Conservation (phyloP, 768 basidiomycete genomes). For the Trametes cingulata region DNA sequence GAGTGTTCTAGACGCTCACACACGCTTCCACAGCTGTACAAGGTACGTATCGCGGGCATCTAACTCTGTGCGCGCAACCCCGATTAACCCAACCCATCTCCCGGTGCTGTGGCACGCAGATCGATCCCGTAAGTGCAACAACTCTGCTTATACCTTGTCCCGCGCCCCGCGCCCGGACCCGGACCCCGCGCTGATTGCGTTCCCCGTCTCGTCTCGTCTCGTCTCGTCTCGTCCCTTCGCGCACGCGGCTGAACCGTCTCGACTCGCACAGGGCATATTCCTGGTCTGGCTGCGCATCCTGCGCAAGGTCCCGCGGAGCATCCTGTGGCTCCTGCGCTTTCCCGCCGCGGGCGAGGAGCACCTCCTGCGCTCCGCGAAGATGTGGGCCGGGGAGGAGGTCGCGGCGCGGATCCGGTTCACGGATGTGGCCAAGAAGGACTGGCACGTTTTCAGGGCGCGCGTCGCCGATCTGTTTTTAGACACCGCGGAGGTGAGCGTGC, state of each 20-base stretch:
- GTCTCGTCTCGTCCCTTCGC: not conserved
- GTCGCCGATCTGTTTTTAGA: conserved; percentile 55
- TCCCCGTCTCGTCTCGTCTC: not conserved
- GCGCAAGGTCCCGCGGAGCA: conserved; percentile 42
- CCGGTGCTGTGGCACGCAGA: conserved; percentile 2
- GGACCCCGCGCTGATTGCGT: not conserved
- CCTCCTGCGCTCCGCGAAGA: conserved; percentile 40
- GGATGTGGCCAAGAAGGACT: conserved; percentile 48
- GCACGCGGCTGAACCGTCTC: not conserved
- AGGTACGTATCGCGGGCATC: conserved; percentile 31
- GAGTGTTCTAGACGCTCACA: conserved; percentile 11
- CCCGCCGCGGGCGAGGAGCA: conserved; percentile 49
- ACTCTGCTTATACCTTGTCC: not conserved
- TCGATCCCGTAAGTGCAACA: conserved; percentile 18
- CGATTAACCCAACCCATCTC: not conserved
- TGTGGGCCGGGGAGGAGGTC: conserved; percentile 49
- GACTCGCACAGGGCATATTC: conserved; percentile 39
- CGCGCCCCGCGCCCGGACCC: not conserved
- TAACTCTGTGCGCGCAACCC: not conserved
- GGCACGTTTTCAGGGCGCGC: conserved; percentile 45
- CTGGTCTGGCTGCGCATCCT: conserved; percentile 52
- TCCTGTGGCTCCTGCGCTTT: conserved; percentile 56
- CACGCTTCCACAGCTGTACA: conserved; percentile 42
- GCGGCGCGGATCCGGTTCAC: conserved; percentile 49
- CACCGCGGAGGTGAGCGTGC: conserved; percentile 45